Evolutionary conservation across 257 asterid species (phyloP).

Genomic region (Ehretia macrophylla): DNA sequence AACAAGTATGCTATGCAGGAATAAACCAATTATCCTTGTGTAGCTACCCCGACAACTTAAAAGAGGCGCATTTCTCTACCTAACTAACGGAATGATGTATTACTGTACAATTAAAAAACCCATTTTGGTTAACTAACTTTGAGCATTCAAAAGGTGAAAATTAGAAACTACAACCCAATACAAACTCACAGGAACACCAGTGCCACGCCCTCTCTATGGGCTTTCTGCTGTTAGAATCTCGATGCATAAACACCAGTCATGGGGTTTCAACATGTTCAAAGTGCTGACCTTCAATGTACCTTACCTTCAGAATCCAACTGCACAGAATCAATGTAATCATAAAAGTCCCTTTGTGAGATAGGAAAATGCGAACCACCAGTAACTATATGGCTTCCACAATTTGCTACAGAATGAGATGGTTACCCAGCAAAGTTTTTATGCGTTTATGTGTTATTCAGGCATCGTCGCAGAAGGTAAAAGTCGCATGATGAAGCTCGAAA

Average conservation of each 20-base stretch:
- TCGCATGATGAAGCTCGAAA: conserved; percentile 86
- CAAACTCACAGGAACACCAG: neutral
- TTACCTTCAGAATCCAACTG: too few relatives aligned
- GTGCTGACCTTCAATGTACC: too few relatives aligned
- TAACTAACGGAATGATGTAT: neutral
- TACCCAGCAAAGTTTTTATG: neutral
- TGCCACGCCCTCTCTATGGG: neutral
- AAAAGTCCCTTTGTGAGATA: too few relatives aligned
- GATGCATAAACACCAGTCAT: neutral
- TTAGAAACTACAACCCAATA: neutral
- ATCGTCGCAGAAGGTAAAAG: conserved; percentile 44
- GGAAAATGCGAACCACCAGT: neutral
- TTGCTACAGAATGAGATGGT: neutral
- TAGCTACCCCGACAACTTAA: too few relatives aligned
- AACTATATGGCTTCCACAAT: neutral
- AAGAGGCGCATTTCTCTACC: too few relatives aligned
- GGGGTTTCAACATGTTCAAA: too few relatives aligned
- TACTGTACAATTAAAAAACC: neutral
- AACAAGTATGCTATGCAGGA: too few relatives aligned
- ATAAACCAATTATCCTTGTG: too few relatives aligned
- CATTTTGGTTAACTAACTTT: neutral
- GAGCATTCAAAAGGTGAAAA: neutral
- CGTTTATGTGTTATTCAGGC: conserved; percentile 10
- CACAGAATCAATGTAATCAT: too few relatives aligned
- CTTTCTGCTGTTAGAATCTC: neutral